phyloP scores from a whole-genome alignment of 495 filamentous ascomycete species.

The Opeltia flavorubescens region DNA sequence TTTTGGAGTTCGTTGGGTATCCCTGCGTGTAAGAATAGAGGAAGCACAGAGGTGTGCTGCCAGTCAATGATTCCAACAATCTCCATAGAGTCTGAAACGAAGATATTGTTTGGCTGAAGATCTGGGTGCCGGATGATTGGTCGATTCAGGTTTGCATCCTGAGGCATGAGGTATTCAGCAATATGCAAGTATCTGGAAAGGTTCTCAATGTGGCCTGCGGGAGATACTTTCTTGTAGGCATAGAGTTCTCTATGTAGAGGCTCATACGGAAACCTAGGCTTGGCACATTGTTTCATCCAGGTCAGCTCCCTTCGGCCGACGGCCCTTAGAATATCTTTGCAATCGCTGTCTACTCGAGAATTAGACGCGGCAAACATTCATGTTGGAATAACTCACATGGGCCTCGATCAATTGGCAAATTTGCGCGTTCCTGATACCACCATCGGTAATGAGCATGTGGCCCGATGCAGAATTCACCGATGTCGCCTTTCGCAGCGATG shows the following conservation, averaged over 20 bases:
- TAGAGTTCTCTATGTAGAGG: background rate
- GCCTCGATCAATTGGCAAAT: slow-evolving; percentile 23
- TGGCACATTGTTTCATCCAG: slow-evolving; percentile 14
- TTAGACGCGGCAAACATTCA: background rate
- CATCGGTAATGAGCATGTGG: slow-evolving; percentile 23
- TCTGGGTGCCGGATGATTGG: slow-evolving; percentile 2
- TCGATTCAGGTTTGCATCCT: background rate
- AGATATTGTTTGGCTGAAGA: slow-evolving; percentile 19
- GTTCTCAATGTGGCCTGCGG: background rate
- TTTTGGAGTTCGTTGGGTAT: background rate
- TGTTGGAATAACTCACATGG: slow-evolving; percentile 19
- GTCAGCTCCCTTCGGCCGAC: slow-evolving; percentile 13
- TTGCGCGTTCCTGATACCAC: slow-evolving; percentile 22
- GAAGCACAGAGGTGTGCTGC: slow-evolving; percentile 21
- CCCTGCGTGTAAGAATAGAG: slow-evolving; percentile 1
- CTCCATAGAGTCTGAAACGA: slow-evolving; percentile 19
- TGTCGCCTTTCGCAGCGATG: slow-evolving; percentile 10
- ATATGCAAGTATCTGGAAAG: slow-evolving; percentile 11
- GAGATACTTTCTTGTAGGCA: background rate
- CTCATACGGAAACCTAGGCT: slow-evolving; percentile 1
- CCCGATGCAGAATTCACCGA: slow-evolving; percentile 23
- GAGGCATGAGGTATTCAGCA: slow-evolving; percentile 10
- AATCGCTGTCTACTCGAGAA: background rate
- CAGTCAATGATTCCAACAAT: slow-evolving; percentile 23
- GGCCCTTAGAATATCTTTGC: slow-evolving; percentile 3